Evolutionary conservation across 1,284 basidiomycete species (phyloP).

Genomic region (Apiotrichum montevideense): DNA sequence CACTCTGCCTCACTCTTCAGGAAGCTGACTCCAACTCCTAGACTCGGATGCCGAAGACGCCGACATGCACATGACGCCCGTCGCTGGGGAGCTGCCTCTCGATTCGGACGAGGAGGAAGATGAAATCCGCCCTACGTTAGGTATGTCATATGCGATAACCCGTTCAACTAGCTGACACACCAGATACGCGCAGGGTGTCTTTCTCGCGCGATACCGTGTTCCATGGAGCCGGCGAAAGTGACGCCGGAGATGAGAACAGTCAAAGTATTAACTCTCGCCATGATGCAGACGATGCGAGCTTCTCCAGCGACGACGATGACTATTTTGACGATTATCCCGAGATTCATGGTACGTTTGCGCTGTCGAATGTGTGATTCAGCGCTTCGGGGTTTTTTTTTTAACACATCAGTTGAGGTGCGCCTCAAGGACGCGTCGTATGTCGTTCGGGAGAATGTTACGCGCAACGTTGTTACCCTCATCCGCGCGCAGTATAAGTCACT

Average conservation of each 20-base stretch:
- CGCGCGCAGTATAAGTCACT: constrained; percentile 4
- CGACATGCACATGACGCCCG: not conserved
- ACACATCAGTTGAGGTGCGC: constrained; percentile 69
- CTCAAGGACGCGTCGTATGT: constrained; percentile 9
- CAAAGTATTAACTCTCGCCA: no score
- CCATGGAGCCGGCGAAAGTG: not conserved
- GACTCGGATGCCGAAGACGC: not conserved
- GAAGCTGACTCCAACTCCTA: not conserved
- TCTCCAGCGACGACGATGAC: constrained; percentile 5
- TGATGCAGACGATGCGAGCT: not conserved
- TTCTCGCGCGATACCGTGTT: not conserved
- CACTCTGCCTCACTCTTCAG: not conserved
- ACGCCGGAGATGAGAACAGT: not conserved
- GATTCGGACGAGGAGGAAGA: constrained; percentile 9
- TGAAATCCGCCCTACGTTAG: not conserved
- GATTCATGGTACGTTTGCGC: constrained; percentile 19
- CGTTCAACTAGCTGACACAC: no score
- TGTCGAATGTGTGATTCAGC: no score
- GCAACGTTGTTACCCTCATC: constrained; percentile 2
- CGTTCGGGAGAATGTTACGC: not conserved
- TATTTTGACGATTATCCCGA: constrained; percentile 3
- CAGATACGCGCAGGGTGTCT: not conserved
- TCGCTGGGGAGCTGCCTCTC: not conserved
- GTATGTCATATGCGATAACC: no score
- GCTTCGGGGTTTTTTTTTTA: not conserved